Conservation (phyloP, 2,329 filamentous ascomycete species). For the Botrytis sinoallii region DNA sequence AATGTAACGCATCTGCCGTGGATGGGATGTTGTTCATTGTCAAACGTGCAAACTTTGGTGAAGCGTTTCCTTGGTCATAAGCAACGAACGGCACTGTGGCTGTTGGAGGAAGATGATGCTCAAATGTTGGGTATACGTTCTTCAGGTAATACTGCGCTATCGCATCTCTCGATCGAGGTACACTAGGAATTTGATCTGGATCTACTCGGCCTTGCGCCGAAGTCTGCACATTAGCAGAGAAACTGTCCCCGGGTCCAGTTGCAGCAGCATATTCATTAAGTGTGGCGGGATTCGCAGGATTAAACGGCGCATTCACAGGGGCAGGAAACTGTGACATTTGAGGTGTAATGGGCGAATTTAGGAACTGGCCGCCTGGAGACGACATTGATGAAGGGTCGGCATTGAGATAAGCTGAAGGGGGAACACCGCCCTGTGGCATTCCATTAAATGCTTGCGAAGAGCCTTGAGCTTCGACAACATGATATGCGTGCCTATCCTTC, state of each 20-base stretch:
- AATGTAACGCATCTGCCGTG: slow-evolving; percentile 72
- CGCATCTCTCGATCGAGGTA: slow-evolving; percentile 79
- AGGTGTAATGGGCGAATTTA: slow-evolving; percentile 45
- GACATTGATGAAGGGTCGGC: slow-evolving; percentile 46
- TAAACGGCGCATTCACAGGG: slow-evolving; percentile 52
- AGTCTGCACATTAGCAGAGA: slow-evolving; percentile 51
- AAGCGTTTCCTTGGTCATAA: slow-evolving; percentile 95
- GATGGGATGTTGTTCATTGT: slow-evolving; percentile 92
- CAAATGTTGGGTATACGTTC: slow-evolving; percentile 92
- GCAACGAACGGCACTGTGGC: slow-evolving; percentile 85
- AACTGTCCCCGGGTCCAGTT: slow-evolving; percentile 39
- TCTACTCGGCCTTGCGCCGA: slow-evolving; percentile 75
- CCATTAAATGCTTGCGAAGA: slow-evolving; percentile 69
- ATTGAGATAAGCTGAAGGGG: slow-evolving; percentile 58
- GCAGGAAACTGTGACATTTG: slow-evolving; percentile 59
- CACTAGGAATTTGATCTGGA: slow-evolving; percentile 87
- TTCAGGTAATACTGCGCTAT: slow-evolving; percentile 80
- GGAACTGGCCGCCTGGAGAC: slow-evolving; percentile 45
- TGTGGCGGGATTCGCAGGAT: slow-evolving; percentile 42
- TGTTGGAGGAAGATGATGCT: slow-evolving; percentile 86
- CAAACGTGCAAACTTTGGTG: slow-evolving; percentile 87
- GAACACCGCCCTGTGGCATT: slow-evolving; percentile 56
- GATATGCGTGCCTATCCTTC: slow-evolving; percentile 92
- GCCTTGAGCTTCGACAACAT: slow-evolving; percentile 73
- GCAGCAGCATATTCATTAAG: slow-evolving; percentile 48